Percentiles rank a stretch among this genome's conserved stretches.
These are phyloP conservation scores for Lipomyces orientalis DNA, from an alignment of 805 yeast species.

Conservation along the genomic window DNA sequence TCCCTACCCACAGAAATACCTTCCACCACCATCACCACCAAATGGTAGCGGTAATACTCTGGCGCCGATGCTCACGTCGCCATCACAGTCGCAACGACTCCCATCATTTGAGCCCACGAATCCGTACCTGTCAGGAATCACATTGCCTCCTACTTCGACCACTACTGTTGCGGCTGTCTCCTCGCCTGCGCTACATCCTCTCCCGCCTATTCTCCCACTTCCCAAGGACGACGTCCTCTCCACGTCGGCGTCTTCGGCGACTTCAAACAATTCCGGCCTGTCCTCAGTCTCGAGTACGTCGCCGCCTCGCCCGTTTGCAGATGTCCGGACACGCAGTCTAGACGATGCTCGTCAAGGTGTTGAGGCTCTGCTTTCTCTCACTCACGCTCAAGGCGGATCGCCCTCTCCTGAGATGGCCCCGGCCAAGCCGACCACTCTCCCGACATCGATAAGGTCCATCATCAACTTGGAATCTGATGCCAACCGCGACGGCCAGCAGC, in stretches of 20 bases:
- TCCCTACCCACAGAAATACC: constrained; percentile 13
- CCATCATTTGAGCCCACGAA: not conserved
- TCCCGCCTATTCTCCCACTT: constrained; percentile 20
- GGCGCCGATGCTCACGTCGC: constrained; percentile 1
- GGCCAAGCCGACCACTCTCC: not conserved
- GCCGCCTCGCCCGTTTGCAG: constrained; percentile 15
- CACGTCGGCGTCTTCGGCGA: not conserved
- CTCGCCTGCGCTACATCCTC: constrained; percentile 11
- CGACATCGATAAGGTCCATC: constrained; percentile 10
- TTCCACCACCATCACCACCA: not conserved
- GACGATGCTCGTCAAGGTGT: constrained; percentile 36
- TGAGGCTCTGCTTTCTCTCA: constrained; percentile 33
- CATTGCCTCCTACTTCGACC: constrained; percentile 10
- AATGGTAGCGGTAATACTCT: not conserved
- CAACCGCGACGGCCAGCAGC: not conserved
- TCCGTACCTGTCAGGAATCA: constrained; percentile 7
- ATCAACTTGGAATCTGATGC: constrained; percentile 3
- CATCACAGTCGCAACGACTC: not conserved
- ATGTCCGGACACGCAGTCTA: constrained; percentile 14
- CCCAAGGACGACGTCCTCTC: constrained; percentile 10
- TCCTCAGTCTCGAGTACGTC: constrained; percentile 9
- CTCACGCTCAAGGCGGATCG: not conserved
- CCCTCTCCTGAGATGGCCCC: constrained; percentile 11
- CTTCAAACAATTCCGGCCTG: constrained; percentile 1
- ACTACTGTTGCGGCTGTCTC: not conserved